phyloP scores from a whole-genome alignment of 2,329 filamentous ascomycete species.

The Cercospora berteroae region DNA sequence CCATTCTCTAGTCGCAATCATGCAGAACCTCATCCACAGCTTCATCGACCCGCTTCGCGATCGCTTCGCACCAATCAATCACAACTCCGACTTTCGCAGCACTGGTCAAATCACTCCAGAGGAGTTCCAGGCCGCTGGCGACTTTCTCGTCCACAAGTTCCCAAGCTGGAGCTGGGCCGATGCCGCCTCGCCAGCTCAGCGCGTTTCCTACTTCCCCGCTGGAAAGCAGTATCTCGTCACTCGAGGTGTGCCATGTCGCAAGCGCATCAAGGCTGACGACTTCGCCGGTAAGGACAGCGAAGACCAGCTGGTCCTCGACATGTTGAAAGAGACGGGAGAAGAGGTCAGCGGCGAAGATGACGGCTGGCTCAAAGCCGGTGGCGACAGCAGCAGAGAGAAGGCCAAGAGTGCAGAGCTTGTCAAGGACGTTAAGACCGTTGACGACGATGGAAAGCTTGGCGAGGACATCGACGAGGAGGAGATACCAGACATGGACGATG shows the following conservation, averaged over 20 bases:
- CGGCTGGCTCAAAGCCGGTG: constrained; percentile 88
- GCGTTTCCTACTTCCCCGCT: constrained; percentile 75
- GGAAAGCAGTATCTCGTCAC: constrained; percentile 96
- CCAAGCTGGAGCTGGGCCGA: constrained; percentile 97
- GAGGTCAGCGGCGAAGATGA: constrained; percentile 63
- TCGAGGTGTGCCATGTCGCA: constrained; percentile 88
- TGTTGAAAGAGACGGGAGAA: constrained; percentile 55
- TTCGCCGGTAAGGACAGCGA: constrained; percentile 87
- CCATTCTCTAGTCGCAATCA: constrained; percentile 39
- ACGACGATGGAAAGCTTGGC: constrained; percentile 82
- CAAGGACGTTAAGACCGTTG: constrained; percentile 81
- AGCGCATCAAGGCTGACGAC: constrained; percentile 75
- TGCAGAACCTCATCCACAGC: constrained; percentile 91
- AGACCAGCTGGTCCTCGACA: constrained; percentile 80
- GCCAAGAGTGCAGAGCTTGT: constrained; percentile 59
- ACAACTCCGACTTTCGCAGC: constrained; percentile 88
- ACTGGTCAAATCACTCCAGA: constrained; percentile 96
- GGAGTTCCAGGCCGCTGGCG: constrained; percentile 91
- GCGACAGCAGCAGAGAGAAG: constrained; percentile 60
- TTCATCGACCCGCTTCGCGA: constrained; percentile 84
- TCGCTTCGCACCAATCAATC: constrained; percentile 80
- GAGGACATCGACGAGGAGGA: constrained; percentile 75
- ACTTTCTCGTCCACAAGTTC: constrained; percentile 99
- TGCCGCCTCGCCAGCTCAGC: constrained; percentile 75
- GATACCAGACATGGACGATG: constrained; percentile 97